These are phyloP conservation scores for Barbarea vulgaris DNA, from an alignment of 345 rosid species.

Conservation along the genomic window DNA sequence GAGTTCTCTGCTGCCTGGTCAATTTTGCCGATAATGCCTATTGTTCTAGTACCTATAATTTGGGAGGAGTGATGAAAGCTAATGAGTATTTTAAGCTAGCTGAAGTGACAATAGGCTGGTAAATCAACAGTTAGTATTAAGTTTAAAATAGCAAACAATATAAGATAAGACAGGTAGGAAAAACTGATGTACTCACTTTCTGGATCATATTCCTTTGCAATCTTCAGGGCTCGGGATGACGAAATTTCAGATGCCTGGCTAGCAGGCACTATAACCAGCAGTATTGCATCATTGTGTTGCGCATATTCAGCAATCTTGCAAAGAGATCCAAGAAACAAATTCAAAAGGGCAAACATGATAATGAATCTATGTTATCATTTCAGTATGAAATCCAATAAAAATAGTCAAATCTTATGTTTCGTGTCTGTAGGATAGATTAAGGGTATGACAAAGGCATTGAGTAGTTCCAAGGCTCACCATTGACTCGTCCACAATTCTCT, in stretches of 20 bases:
- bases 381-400: background rate
- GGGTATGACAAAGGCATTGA: background rate
- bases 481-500: constrained; percentile 84
- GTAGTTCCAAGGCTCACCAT: constrained; percentile 58
- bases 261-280: constrained; percentile 91
- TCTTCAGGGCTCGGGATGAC: constrained; percentile 82
- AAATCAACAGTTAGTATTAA: constrained; percentile 4
- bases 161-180: background rate
- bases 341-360: constrained; percentile 15
- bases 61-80: constrained; percentile 9
- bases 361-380: background rate
- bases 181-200: constrained; percentile 59
- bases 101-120: constrained; percentile 4
- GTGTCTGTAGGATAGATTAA: background rate
- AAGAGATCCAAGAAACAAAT: constrained; percentile 27
- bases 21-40: constrained; percentile 88
- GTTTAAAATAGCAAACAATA: background rate
- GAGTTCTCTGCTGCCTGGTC: constrained; percentile 91
- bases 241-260: constrained; percentile 88
- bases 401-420: background rate
- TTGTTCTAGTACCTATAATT: constrained; percentile 85
- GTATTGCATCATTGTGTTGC: constrained; percentile 87
- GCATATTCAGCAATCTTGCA: constrained; percentile 73
- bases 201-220: constrained; percentile 91
- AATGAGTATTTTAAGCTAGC: constrained; percentile 9